Percentiles rank a stretch among this genome's conserved stretches.
Conservation (phyloP, 73 alveolate species). For the Tetrahymena thermophila region DNA sequence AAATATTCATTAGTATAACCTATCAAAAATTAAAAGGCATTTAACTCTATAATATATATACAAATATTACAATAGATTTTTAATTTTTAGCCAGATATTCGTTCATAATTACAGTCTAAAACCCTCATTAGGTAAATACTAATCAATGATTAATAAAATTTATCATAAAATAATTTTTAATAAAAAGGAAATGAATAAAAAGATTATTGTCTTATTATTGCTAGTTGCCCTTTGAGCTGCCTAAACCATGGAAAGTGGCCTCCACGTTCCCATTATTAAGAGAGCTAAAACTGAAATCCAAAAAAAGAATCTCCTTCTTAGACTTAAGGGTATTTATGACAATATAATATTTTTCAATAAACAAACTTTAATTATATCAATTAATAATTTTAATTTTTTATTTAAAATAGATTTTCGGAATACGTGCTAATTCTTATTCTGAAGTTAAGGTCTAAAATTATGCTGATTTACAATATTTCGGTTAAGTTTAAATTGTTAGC, state of each 20-base stretch:
- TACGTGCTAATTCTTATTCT: neutral
- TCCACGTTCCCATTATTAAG: neutral
- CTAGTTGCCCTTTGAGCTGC: neutral
- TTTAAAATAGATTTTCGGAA: neutral
- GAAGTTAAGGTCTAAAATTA: constrained; percentile 5
- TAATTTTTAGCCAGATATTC: neutral
- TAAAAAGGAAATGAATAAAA: neutral
- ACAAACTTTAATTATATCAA: neutral
- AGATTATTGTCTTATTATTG: neutral
- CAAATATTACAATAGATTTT: neutral
- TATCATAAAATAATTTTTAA: neutral
- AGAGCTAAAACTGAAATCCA: neutral
- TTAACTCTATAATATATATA: too few species aligned
- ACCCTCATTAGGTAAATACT: neutral
- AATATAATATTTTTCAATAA: neutral
- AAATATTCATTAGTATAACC: too few species aligned
- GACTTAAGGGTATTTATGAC: neutral
- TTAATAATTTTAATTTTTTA: neutral
- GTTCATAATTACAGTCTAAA: neutral
- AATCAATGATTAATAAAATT: neutral
- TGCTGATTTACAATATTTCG: constrained; percentile 4
- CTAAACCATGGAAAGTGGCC: neutral
- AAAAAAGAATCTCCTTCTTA: neutral
- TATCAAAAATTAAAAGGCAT: too few species aligned
- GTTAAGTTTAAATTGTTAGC: constrained; percentile 40